These are phyloP conservation scores for Teratosphaeria nubilosa DNA, from an alignment of 2,329 filamentous ascomycete species.

Conservation along the genomic window DNA sequence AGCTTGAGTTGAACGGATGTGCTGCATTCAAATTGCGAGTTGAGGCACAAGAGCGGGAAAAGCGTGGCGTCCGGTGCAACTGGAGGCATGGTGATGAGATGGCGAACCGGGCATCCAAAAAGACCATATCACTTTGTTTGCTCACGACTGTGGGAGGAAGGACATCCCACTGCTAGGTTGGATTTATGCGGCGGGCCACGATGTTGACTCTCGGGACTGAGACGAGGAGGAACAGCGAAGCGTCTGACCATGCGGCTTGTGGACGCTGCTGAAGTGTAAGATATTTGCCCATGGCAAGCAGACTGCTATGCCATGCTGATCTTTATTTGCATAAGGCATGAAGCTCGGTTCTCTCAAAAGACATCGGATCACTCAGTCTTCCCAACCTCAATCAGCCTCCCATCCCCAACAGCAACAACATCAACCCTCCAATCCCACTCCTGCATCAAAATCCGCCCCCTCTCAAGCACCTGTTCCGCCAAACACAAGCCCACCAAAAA, in stretches of 20 bases:
- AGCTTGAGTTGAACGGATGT: conserved; percentile 10
- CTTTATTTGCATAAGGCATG: neutral
- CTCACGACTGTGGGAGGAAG: no score
- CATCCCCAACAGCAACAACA: conserved; percentile 37
- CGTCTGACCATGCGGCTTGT: no score
- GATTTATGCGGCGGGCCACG: no score
- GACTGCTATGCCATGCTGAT: neutral
- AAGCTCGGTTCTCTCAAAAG: neutral
- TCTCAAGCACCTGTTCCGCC: conserved; percentile 68
- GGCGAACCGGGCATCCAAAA: neutral
- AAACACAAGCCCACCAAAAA: conserved; percentile 72
- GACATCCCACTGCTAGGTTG: no score
- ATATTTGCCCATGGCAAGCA: neutral
- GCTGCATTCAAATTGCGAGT: neutral
- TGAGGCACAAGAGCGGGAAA: neutral
- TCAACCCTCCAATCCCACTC: conserved; percentile 71
- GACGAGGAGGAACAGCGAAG: no score
- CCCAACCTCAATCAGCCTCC: conserved; percentile 3
- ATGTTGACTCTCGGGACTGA: no score
- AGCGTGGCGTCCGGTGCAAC: neutral
- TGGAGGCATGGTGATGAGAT: neutral
- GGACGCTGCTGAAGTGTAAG: neutral
- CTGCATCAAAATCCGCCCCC: conserved; percentile 59
- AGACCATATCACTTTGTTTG: neutral
- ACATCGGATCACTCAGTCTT: neutral